Evolutionary conservation across 495 filamentous ascomycete genomes (phyloP), one percentile per base, ranked within the genome.

Genomic region (Trichoderma erinaceum): DNA sequence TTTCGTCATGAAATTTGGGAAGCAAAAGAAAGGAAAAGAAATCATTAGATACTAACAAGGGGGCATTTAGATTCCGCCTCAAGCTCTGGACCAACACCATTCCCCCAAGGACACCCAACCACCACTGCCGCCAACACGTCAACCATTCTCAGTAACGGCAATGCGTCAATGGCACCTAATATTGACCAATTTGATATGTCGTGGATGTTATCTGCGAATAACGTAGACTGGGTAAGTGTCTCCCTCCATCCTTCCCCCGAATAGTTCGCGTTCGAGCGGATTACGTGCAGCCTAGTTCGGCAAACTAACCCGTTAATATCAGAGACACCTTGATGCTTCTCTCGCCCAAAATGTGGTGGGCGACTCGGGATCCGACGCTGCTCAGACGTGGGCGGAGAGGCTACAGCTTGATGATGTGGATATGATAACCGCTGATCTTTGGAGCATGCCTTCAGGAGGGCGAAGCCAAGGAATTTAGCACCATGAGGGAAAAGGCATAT

Each of bases 221-320:
- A 68, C 13, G 21, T 68, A 21, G 67, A 68, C 23, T 68, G 67
- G 67, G 67, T 68, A 63, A 48, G 58, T n/a, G n/a, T n/a, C n/a
- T n/a, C n/a, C n/a, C n/a, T n/a, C n/a, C 41, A 12, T 41, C 21
- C 2, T 2, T 35, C 21, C 35, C 18, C 21, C 8, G 1, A 32
- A 6, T 23, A 52, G 8, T 10, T n/a, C n/a, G 6, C 48, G 7
- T 52, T 23, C 18, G 18, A n/a, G 18, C 6, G 43, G 18, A 46
- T 2, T 18, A 16, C 18, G 43, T 46, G 13, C 43, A 16, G 61
- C 27, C 38, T 35, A 11, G 10, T 63, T 16, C 27, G 10, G 8
- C 6, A 38, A 29, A 25, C 65, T 67, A 52, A 52, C 44, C 46
- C 5, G 3, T 23, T 35, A 13, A 13, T 10, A 23, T 4, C 46